Percentiles rank a stretch among this genome's conserved stretches.
Evolutionary conservation across 1,284 basidiomycete genomes (phyloP).

Genomic region (Fistulinella cinereoalba): DNA sequence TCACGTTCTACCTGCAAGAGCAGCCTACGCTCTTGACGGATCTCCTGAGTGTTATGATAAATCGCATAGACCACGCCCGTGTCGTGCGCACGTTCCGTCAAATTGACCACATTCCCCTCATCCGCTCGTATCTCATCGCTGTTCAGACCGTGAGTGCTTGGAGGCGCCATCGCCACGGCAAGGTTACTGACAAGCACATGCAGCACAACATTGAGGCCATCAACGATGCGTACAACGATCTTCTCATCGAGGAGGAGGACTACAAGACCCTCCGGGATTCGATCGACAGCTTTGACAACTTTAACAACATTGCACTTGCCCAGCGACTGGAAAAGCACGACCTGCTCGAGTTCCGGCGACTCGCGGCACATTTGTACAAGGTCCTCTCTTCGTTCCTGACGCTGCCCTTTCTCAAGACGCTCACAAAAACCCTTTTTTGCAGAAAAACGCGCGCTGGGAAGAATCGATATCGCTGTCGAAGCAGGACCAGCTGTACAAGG

Average conservation of each 20-base stretch:
- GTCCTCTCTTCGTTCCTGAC: too few species aligned
- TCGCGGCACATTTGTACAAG: conserved; percentile 96
- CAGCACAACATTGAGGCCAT: conserved; percentile 94
- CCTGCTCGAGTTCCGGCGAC: conserved; percentile 90
- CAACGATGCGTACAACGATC: conserved; percentile 96
- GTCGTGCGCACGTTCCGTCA: conserved; percentile 96
- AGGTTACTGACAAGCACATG: conserved; percentile 12
- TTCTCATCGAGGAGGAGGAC: conserved; percentile 98
- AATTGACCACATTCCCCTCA: conserved; percentile 93
- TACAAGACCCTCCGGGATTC: conserved; percentile 95
- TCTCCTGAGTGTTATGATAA: conserved; percentile 86
- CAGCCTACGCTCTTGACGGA: conserved; percentile 94
- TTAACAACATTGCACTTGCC: conserved; percentile 90
- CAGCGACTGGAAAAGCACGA: conserved; percentile 87
- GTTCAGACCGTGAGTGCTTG: conserved; percentile 77
- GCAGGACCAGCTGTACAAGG: conserved; percentile 94
- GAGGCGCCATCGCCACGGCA: too few species aligned
- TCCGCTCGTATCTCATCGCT: conserved; percentile 94
- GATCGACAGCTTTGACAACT: conserved; percentile 97
- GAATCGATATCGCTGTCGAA: conserved; percentile 94
- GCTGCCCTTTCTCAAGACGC: not conserved
- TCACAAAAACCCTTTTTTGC: conserved; percentile 9
- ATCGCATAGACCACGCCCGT: conserved; percentile 91
- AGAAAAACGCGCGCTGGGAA: conserved; percentile 95
- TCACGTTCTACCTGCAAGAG: conserved; percentile 89